A percentile compares a stretch with the other conserved stretches of the same genome.
These are phyloP conservation scores for Umbelopsis sp. DNA, from an alignment of 371 early-diverging fungal species.

Conservation along the genomic window DNA sequence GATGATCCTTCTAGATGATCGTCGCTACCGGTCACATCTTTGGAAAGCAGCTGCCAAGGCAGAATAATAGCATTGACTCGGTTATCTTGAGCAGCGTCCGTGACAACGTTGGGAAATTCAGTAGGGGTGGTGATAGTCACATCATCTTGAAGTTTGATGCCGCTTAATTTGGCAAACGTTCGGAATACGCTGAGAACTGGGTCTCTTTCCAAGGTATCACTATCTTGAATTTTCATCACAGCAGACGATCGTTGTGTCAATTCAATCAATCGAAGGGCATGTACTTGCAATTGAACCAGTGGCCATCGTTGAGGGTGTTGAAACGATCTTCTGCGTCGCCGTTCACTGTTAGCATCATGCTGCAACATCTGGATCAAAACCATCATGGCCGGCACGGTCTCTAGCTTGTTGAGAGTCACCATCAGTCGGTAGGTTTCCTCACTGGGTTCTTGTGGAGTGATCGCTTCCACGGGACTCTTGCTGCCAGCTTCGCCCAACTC, in stretches of 20 bases:
- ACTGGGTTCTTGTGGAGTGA: background rate
- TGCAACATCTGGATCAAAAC: constrained; percentile 64
- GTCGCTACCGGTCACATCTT: constrained; percentile 17
- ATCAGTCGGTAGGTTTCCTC: constrained; percentile 40
- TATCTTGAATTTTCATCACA: constrained; percentile 73
- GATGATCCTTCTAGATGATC: constrained; percentile 6
- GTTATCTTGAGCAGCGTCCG: constrained; percentile 36
- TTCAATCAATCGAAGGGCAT: constrained; percentile 73
- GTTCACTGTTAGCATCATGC: constrained; percentile 23
- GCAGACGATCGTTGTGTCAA: constrained; percentile 73
- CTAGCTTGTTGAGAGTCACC: constrained; percentile 67
- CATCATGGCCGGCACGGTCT: constrained; percentile 76
- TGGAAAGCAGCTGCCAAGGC: constrained; percentile 40
- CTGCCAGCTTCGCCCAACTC: constrained; percentile 10
- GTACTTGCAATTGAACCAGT: constrained; percentile 29
- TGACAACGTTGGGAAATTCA: constrained; percentile 56
- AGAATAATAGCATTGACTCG: constrained; percentile 45
- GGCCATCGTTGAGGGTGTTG: constrained; percentile 22
- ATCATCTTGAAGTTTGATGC: constrained; percentile 48
- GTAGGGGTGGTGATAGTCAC: constrained; percentile 36
- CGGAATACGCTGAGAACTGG: constrained; percentile 76
- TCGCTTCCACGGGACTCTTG: background rate
- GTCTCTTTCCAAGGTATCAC: constrained; percentile 61
- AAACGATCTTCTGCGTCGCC: background rate
- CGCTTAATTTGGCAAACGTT: constrained; percentile 70